Base-by-base conservation (phyloP, 371 early-diverging fungal species). In the Neoconidiobolus thromboides region DNA sequence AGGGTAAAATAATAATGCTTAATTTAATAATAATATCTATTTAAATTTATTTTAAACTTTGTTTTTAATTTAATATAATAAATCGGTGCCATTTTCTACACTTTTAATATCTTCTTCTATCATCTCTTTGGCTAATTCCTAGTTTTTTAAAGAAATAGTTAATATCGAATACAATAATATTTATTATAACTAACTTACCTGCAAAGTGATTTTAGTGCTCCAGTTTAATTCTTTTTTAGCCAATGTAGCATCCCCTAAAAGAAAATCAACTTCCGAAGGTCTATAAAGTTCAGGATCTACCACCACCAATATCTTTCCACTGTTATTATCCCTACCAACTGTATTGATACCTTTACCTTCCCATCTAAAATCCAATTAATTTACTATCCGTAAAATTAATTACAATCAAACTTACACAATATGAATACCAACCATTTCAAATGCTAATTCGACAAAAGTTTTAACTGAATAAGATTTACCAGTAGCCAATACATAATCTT, bases 401-500 rank as follows among this genome's bases (percentile, higher is more conserved):
- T 37, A 38, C 2, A 37, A n/a, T 4, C 4, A 49, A 12, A 15
- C 50, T 15, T 52, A 52, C 53, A 70, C 66, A 61, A 89, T 84
- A 54, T 71, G 71, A 62, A 75, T 78, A n/a, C 78, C 79, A 14
- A 81, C 77, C 46, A 75, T 78, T 55, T 71, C 72, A 69, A 89
- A 89, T 0, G 87, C 79, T 69, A 85, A 85, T 65, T 86, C 87
- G 9, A 86, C 78, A 69, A 82, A 89, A 64, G 81, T 80, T 43
- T 84, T 74, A n/a, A 89, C 87, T 42, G 87, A 80, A 69, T 87
- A 86, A 51, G 82, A 85, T 71, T 87, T 87, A 55, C 86, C 86
- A 3, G 90, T 87, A 7, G 90, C 86, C 61, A 89, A 69, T 9
- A 89, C 87, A 68, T 77, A 89, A 68, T 89, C 90, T 26, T 87